Percentiles rank a stretch among this genome's conserved stretches.
Evolutionary conservation across 2,329 filamentous ascomycete genomes (phyloP).

Genomic region (Hawksworthiomyces lignivorus): DNA sequence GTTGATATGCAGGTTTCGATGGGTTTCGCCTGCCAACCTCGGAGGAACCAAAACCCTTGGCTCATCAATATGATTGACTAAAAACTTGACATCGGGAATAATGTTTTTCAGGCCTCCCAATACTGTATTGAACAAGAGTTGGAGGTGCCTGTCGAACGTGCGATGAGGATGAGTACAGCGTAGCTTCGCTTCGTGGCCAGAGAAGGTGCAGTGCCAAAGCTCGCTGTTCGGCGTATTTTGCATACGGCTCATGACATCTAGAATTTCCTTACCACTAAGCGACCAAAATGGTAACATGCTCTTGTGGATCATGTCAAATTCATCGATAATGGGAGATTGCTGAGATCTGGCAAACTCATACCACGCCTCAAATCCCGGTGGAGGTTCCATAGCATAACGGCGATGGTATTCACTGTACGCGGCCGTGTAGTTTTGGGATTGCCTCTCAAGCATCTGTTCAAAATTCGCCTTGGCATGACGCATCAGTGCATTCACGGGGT

Average conservation of each 20-base stretch:
- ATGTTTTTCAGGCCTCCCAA: conserved; percentile 17
- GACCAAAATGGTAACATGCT: not conserved
- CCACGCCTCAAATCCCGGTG: conserved; percentile 39
- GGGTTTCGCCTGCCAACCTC: not conserved
- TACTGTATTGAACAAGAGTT: conserved; percentile 23
- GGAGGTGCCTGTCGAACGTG: conserved; percentile 26
- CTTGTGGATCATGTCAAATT: conserved; percentile 9
- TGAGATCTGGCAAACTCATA: conserved; percentile 13
- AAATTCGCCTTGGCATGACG: not conserved
- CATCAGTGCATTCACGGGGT: conserved; percentile 2
- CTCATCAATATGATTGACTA: conserved; percentile 42
- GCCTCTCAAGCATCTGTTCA: not conserved
- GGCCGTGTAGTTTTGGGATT: conserved; percentile 17
- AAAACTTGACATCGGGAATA: conserved; percentile 32
- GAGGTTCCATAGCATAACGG: conserved; percentile 35
- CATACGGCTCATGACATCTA: not conserved
- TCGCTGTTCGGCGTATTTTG: not conserved
- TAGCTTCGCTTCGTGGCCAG: conserved; percentile 17
- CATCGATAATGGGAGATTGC: conserved; percentile 11
- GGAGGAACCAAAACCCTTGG: conserved; percentile 31
- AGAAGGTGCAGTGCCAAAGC: conserved; percentile 5
- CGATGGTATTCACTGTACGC: conserved; percentile 34
- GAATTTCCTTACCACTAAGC: conserved; percentile 6
- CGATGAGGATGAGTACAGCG: conserved; percentile 27
- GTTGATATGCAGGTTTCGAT: not conserved